These are phyloP conservation scores for Paecilomyces variotii DNA, from an alignment of 2,329 filamentous ascomycete genomes.

Conservation along the genomic window DNA sequence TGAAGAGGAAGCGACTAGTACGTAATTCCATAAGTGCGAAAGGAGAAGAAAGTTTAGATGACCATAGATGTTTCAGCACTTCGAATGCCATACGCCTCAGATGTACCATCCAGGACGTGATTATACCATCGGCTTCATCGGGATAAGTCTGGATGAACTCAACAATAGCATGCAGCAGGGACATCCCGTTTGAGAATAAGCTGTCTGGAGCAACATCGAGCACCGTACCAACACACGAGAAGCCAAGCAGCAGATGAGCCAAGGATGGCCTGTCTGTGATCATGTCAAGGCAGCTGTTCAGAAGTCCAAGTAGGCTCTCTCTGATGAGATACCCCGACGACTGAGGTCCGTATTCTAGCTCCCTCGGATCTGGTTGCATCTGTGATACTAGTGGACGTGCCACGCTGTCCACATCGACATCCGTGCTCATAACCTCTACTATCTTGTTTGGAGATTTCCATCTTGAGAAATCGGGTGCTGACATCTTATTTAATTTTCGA, in stretches of 20 bases:
- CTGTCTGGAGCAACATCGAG: constrained; percentile 62
- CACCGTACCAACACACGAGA: constrained; percentile 64
- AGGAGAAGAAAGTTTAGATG: constrained; percentile 65
- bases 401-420: constrained; percentile 73
- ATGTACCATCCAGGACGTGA: constrained; percentile 61
- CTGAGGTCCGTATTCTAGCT: constrained; percentile 61
- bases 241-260: constrained; percentile 84
- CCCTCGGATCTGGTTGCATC: constrained; percentile 57
- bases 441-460: constrained; percentile 69
- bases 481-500: constrained; percentile 65
- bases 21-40: constrained; percentile 74
- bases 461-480: constrained; percentile 53
- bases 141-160: constrained; percentile 63
- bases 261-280: constrained; percentile 73
- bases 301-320: constrained; percentile 73
- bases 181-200: constrained; percentile 61
- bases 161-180: constrained; percentile 77
- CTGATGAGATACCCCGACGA: constrained; percentile 74
- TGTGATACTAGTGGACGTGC: constrained; percentile 63
- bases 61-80: constrained; percentile 75
- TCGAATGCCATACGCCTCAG: constrained; percentile 62
- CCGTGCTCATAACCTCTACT: constrained; percentile 76
- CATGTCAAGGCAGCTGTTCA: constrained; percentile 69
- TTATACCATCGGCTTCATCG: constrained; percentile 50
- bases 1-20: constrained; percentile 69